Evolutionary conservation across 2,329 filamentous ascomycete genomes (phyloP), one percentile per base, ranked within the genome.

Genomic region (Arachnopeziza araneosa): DNA sequence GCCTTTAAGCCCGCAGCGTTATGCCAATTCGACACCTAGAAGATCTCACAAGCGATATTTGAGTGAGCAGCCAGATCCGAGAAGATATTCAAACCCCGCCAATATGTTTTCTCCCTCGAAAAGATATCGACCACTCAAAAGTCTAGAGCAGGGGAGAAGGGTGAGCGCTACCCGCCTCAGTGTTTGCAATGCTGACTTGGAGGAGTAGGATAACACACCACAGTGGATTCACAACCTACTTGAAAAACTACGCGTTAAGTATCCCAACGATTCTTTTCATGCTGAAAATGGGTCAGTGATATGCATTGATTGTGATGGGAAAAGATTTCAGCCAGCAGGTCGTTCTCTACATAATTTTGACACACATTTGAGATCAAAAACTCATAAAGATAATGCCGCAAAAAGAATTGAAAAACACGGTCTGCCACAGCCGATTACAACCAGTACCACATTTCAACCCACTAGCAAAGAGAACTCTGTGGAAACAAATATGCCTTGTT

Each of bases 11-110:
- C 63, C 63, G 4, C 24, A 36, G 19, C 52, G 36, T 30, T 56
- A 57, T 52, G 21, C 60, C 10, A 59, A 61, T 32, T 63, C 60
- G 1, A 63, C 60, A 14, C 60, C 63, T 5, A 36, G 58, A 21
- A 53, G 63, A 36, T 36, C 32, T 7, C 32, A 22, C 8, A 57
- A 56, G 48, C 57, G 32, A 44, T 26, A n/a, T 26, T 21, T 54
- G 9, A 30, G 50, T 44, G 36, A 44, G 36, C 36, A 44, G 17
- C 36, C 54, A 17, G 63, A 36, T 19, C 50, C 50, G 10, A 23
- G 63, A 5, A 58, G 63, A 32, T 51, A 52, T 44, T 44, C 36
- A 44, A 19, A 19, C 17, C 36, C 36, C 17, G 12, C 12, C 6
- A 14, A 44, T 44, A 7, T 44, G 9, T 59, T 49, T 32, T 56